These are phyloP conservation scores for Camelina laxa DNA, from an alignment of 345 rosid genomes.

Conservation along the genomic window DNA sequence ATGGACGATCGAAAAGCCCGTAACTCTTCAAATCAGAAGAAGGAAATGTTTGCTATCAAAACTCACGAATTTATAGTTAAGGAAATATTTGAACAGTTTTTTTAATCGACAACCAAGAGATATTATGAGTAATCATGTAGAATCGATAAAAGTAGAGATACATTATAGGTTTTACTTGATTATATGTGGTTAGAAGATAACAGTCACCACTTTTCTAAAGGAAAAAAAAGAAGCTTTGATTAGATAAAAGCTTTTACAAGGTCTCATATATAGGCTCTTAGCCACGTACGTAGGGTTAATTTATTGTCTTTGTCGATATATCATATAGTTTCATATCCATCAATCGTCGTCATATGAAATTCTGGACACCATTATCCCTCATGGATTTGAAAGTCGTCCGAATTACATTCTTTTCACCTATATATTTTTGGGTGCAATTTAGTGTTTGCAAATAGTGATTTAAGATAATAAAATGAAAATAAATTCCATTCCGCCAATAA, in stretches of 20 bases:
- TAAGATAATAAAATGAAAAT: not conserved
- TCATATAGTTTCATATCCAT: slow-evolving; percentile 28
- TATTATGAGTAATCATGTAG: not conserved
- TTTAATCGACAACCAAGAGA: no score
- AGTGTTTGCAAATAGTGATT: not conserved
- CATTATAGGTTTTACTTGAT: not conserved
- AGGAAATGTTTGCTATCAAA: not conserved
- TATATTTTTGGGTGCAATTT: not conserved
- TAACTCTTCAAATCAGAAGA: not conserved
- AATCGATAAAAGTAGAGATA: not conserved
- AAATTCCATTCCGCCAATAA: not conserved
- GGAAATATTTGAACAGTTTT: no score
- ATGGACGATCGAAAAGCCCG: not conserved
- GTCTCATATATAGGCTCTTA: slow-evolving; percentile 6
- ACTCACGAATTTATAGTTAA: not conserved
- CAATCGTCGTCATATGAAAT: slow-evolving; percentile 9
- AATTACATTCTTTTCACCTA: not conserved
- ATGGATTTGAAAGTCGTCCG: not conserved
- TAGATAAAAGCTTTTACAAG: slow-evolving; percentile 11
- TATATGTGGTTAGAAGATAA: slow-evolving; percentile 2
- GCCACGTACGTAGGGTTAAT: slow-evolving; percentile 28
- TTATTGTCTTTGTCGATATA: slow-evolving; percentile 30
- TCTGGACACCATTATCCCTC: not conserved
- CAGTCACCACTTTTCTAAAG: slow-evolving; percentile 15
- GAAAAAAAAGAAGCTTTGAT: not conserved